Evolutionary conservation across 2,329 filamentous ascomycete species (phyloP), one percentile per base, ranked within the genome.

Genomic region (Zymoseptoria ardabiliae): DNA sequence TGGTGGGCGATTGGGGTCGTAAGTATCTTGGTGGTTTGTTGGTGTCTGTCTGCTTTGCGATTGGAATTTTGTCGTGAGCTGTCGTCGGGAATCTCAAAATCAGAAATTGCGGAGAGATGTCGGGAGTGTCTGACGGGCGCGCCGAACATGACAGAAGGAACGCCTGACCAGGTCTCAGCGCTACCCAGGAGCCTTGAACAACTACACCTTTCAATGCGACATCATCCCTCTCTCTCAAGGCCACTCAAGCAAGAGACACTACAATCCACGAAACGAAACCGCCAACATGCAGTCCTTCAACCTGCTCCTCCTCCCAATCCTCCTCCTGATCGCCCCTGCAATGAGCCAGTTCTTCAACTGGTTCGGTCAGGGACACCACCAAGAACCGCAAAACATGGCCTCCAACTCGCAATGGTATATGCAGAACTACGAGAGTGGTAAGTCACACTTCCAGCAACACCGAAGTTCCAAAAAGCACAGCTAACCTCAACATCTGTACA

Each of bases 311-410:
- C 72, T 91, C 17, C 77, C 89, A 54, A 74, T 91, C 25, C 71
- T 90, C 60, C 76, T 83, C 62, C 75, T 84, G 30, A 69, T 78
- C 17, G 85, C 81, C 2, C 69, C 78, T 17, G 85, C 81, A 3
- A 78, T 82, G 59, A 90, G 90, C 10, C 93, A 97, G 76, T 97
- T 97, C 72, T 96, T 99, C 83, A 91, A 97, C 70, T 96, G 97
- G 90, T 97, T 99, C 74, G 82, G 83, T 59, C 82, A 66, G 73
- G 78, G 81, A 50, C 80, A 82, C 50, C 79, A 81, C 52, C 82
- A 84, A 58, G 81, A 86, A 66, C 84, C 84, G 23, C 87, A 90
- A 69, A 94, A 97, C 73, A 90, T 89, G 25, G 83, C 90, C 2
- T 95, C 90, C 70, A 93, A 97, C 76, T 88, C 90, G 13, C 78